These are phyloP conservation scores for Candida tallmaniae DNA, from an alignment of 805 yeast species.

Conservation along the genomic window DNA sequence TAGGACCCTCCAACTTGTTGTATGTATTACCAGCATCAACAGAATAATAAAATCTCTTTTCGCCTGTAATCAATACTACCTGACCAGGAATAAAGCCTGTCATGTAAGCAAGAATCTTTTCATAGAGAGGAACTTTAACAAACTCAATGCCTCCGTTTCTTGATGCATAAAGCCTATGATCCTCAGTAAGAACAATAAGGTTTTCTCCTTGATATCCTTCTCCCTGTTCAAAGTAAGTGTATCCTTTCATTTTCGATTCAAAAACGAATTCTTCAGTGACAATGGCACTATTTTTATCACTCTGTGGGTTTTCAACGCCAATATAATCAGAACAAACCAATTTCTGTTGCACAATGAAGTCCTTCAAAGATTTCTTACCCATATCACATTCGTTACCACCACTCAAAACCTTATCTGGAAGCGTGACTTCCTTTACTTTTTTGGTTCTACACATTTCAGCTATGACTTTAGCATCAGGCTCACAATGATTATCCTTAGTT, in stretches of 20 bases:
- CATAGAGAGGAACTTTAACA: conserved; percentile 26
- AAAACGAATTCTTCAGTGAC: conserved; percentile 38
- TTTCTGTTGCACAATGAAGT: conserved; percentile 21
- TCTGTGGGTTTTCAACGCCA: conserved; percentile 12
- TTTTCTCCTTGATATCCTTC: conserved; percentile 29
- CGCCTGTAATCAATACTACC: conserved; percentile 49
- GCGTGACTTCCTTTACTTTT: conserved; percentile 17
- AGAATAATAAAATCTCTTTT: conserved; percentile 52
- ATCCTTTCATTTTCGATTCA: conserved; percentile 50
- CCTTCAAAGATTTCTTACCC: conserved; percentile 17
- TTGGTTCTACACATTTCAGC: conserved; percentile 19
- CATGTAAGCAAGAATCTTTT: conserved; percentile 26
- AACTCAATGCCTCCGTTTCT: conserved; percentile 45
- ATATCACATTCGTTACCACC: conserved; percentile 44
- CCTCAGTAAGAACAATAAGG: conserved; percentile 53
- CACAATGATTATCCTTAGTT: conserved; percentile 43
- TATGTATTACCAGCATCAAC: conserved; percentile 64
- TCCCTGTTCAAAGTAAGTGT: conserved; percentile 58
- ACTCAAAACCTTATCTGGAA: conserved; percentile 37
- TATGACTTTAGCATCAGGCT: conserved; percentile 24
- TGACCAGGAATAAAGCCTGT: conserved; percentile 59
- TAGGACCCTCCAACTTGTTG: conserved; percentile 44
- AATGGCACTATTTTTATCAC: conserved; percentile 22
- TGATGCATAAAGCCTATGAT: conserved; percentile 56
- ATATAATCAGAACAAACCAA: conserved; percentile 34